Evolutionary conservation across 352 stramenopile species (phyloP).

Genomic region (Phytopythium oedochilum): DNA sequence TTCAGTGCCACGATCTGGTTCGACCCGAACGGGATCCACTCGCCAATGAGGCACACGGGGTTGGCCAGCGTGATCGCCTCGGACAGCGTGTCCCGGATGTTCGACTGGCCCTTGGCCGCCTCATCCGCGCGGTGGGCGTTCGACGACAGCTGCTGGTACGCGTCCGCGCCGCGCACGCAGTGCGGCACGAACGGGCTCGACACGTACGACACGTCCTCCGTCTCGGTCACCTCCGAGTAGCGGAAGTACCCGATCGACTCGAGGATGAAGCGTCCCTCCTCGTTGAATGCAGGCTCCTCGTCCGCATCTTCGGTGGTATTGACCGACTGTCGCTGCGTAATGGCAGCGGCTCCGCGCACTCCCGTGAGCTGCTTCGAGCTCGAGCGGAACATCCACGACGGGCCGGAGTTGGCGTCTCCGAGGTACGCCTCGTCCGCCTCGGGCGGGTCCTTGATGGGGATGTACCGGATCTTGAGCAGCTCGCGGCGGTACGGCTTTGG

Average conservation of each 20-base stretch:
- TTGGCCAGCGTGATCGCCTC: slow-evolving; percentile 94
- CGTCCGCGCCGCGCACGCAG: slow-evolving; percentile 87
- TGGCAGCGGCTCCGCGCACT: background rate
- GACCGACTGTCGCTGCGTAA: background rate
- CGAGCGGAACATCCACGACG: slow-evolving; percentile 30
- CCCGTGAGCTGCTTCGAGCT: slow-evolving; percentile 32
- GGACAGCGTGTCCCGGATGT: slow-evolving; percentile 90
- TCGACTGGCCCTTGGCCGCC: slow-evolving; percentile 74
- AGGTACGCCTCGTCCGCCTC: slow-evolving; percentile 11
- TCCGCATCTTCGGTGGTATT: slow-evolving; percentile 7
- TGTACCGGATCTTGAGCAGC: slow-evolving; percentile 55
- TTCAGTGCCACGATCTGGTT: slow-evolving; percentile 97
- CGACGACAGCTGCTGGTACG: slow-evolving; percentile 69
- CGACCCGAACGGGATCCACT: slow-evolving; percentile 96
- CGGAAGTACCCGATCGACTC: slow-evolving; percentile 84
- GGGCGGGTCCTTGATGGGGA: slow-evolving; percentile 43
- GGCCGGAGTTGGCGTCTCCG: slow-evolving; percentile 9
- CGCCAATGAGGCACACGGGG: slow-evolving; percentile 92
- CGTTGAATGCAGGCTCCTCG: slow-evolving; percentile 16
- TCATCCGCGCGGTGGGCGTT: slow-evolving; percentile 91
- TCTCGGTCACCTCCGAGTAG: slow-evolving; percentile 93
- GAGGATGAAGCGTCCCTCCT: slow-evolving; percentile 49
- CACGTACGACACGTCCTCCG: slow-evolving; percentile 94
- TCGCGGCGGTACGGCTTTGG: slow-evolving; percentile 50
- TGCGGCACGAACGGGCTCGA: slow-evolving; percentile 93